These are phyloP conservation scores for Phytophthora tubulina DNA, from an alignment of 352 stramenopile genomes.

Conservation along the genomic window DNA sequence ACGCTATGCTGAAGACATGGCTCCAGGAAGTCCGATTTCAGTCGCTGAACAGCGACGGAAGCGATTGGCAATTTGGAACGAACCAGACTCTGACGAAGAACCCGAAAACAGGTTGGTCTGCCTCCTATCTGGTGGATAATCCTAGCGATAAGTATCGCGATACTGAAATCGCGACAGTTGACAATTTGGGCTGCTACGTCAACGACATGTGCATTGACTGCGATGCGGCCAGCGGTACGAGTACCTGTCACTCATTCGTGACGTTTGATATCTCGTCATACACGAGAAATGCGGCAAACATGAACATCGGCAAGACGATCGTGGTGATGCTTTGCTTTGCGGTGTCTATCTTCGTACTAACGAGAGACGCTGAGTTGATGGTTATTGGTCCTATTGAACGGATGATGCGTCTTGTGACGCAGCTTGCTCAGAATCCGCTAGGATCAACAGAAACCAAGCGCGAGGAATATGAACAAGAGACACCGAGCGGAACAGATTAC, in stretches of 20 bases:
- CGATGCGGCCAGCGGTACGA: constrained; percentile 40
- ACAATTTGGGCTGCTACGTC: constrained; percentile 77
- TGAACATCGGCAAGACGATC: constrained; percentile 90
- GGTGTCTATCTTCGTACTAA: constrained; percentile 93
- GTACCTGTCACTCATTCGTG: constrained; percentile 74
- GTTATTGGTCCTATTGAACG: constrained; percentile 97
- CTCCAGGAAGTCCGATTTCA: constrained; percentile 72
- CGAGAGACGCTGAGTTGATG: constrained; percentile 93
- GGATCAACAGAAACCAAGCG: constrained; percentile 72
- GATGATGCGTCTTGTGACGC: constrained; percentile 92
- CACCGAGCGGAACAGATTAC: constrained; percentile 71
- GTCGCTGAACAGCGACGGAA: constrained; percentile 45
- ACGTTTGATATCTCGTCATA: constrained; percentile 78
- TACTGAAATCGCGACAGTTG: constrained; percentile 67
- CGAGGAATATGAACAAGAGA: constrained; percentile 83
- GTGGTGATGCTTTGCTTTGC: constrained; percentile 93
- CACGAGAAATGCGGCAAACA: constrained; percentile 46
- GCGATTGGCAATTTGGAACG: constrained; percentile 56
- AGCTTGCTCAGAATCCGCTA: constrained; percentile 75
- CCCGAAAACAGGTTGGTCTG: constrained; percentile 79
- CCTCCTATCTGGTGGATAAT: constrained; percentile 55
- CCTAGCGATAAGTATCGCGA: constrained; percentile 54
- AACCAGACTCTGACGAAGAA: constrained; percentile 60
- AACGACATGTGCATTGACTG: constrained; percentile 71
- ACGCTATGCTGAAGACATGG: constrained; percentile 55